Percentiles rank a stretch among this genome's conserved stretches.
These are phyloP conservation scores for Herpotrichia juniperi DNA, from an alignment of 2,329 filamentous ascomycete species.

Conservation along the genomic window DNA sequence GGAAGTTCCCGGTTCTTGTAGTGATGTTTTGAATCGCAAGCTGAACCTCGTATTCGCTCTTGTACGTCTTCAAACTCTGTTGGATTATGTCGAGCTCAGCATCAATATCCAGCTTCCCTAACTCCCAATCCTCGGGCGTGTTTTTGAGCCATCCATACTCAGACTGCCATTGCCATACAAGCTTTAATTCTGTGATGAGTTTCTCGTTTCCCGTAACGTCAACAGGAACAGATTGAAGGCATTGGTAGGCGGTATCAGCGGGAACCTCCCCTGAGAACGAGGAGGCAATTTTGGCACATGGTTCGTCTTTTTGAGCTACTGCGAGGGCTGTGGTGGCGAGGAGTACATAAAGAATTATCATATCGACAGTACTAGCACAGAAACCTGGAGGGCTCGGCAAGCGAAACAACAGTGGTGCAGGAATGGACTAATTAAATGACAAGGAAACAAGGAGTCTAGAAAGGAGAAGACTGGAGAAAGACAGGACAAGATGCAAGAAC, in stretches of 20 bases:
- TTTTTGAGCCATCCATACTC: slow-evolving; percentile 42
- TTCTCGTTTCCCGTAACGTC: slow-evolving; percentile 26
- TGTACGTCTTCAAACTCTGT: slow-evolving; percentile 30
- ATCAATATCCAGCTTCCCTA: slow-evolving; percentile 41
- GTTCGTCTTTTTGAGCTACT: too few relatives aligned
- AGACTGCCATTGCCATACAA: slow-evolving; percentile 44
- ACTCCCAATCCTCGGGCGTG: slow-evolving; percentile 38
- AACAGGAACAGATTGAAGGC: slow-evolving; percentile 40
- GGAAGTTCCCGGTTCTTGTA: slow-evolving; percentile 29
- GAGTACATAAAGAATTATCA: too few relatives aligned
- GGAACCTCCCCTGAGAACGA: too few relatives aligned
- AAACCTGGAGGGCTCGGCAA: too few relatives aligned
- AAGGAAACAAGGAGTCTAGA: not conserved
- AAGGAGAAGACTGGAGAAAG: not conserved
- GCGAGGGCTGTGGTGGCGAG: too few relatives aligned
- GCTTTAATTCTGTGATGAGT: slow-evolving; percentile 37
- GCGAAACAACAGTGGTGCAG: too few relatives aligned
- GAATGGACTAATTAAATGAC: too few relatives aligned
- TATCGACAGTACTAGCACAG: too few relatives aligned
- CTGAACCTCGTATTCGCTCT: slow-evolving; percentile 47
- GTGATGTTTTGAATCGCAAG: slow-evolving; percentile 34
- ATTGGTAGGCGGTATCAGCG: slow-evolving; percentile 30
- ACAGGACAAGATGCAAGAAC: too few relatives aligned
- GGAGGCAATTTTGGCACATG: too few relatives aligned
- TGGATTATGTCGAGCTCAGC: slow-evolving; percentile 41